These are phyloP conservation scores for Globisporangium ultimum DNA, from an alignment of 352 stramenopile genomes.

Conservation along the genomic window DNA sequence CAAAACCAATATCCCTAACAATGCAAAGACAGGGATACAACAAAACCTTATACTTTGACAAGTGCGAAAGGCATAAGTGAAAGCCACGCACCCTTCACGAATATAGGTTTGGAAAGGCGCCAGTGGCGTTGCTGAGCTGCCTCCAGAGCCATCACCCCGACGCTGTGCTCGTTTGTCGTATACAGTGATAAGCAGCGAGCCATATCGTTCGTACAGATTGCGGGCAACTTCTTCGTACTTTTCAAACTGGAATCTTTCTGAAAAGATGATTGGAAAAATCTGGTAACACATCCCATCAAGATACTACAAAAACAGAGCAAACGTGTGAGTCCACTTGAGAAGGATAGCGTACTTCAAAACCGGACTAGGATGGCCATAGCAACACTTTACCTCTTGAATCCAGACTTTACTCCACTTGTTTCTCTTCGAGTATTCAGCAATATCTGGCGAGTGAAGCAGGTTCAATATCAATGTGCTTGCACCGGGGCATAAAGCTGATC, in stretches of 20 bases:
- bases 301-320: constrained; percentile 32
- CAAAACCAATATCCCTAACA: constrained; percentile 60
- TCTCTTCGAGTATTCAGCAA: constrained; percentile 34
- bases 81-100: constrained; percentile 42
- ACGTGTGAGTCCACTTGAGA: neutral
- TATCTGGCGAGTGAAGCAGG: constrained; percentile 49
- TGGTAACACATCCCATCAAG: constrained; percentile 67
- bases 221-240: constrained; percentile 52
- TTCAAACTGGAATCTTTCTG: constrained; percentile 44
- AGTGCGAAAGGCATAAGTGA: neutral
- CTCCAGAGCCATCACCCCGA: neutral
- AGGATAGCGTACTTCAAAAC: constrained; percentile 1
- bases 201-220: constrained; percentile 55
- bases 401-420: constrained; percentile 33
- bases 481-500: constrained; percentile 48
- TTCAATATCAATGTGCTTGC: constrained; percentile 66
- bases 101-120: constrained; percentile 44
- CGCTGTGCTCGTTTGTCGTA: constrained; percentile 12
- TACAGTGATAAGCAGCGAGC: constrained; percentile 31
- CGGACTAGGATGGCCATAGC: neutral
- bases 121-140: constrained; percentile 19
- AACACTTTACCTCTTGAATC: constrained; percentile 52
- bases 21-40: neutral
- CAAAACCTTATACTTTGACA: neutral
- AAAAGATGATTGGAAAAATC: constrained; percentile 65